A percentile compares a stretch with the other conserved stretches of the same genome.
These are phyloP conservation scores for Candida qinlingensis DNA, from an alignment of 805 yeast species.

Conservation along the genomic window DNA sequence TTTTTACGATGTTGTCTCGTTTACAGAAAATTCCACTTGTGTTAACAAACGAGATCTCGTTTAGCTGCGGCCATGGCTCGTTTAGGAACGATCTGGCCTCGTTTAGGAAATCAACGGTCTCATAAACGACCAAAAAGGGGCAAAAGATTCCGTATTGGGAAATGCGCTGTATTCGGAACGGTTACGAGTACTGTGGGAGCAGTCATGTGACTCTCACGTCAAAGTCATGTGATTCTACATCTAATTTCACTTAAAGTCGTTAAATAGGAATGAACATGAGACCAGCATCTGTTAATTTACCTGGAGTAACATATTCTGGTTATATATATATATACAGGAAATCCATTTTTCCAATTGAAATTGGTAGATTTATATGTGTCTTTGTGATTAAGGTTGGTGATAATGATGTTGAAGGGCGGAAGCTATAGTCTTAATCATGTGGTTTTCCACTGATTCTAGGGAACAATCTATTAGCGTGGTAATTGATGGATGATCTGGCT, in stretches of 20 bases:
- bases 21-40: background rate
- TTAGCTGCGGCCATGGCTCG: background rate
- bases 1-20: background rate
- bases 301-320: no score
- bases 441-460: slow-evolving; percentile 46
- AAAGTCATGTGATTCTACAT: background rate
- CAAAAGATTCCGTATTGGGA: background rate
- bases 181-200: background rate
- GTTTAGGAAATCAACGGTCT: background rate
- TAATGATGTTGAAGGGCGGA: background rate
- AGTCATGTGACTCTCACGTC: background rate
- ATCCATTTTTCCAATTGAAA: background rate
- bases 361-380: no score
- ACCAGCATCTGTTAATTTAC: no score
- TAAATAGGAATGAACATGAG: slow-evolving; percentile 4
- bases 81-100: background rate
- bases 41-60: background rate
- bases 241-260: background rate
- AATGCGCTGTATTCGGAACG: background rate
- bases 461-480: slow-evolving; percentile 47
- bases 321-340: background rate
- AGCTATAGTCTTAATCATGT: slow-evolving; percentile 26
- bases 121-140: background rate
- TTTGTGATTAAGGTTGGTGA: background rate
- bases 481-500: slow-evolving; percentile 41